Evolutionary conservation across 371 early-diverging fungal genomes (phyloP), one percentile per base, ranked within the genome.

Genomic region (Massospora cicadina): DNA sequence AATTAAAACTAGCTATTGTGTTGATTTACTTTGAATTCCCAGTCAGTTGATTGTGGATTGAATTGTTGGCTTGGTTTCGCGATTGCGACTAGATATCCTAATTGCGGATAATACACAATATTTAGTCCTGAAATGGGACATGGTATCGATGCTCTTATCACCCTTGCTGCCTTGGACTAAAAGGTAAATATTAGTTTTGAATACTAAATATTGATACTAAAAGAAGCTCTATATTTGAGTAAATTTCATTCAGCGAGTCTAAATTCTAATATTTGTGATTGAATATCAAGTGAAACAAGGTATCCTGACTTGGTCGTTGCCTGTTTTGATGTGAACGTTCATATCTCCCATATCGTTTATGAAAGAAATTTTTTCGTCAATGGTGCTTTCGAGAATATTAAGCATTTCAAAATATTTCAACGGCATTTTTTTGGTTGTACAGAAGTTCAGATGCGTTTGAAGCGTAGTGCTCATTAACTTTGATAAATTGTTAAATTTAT

Each of bases 41-140:
- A 62, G 53, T 33, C 62, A 13, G 24, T 31, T 7, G 3, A 12
- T 21, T 43, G 10, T 2, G 27, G 27, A 25, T 62, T 54, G 7
- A 33, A 33, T 17, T 24, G 21, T 1, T 31, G 13, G 26, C n/a
- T 54, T 54, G 32, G 63, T 17, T 26, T 63, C 13, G 54, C 53
- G 5, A 43, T 10, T 43, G 43, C 43, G 23, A 63, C 55, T 2
- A 63, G 26, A 54, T 54, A 54, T 17, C 63, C 63, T 2, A 63
- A 55, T 26, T 63, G 63, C 26, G 63, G 63, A 33, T 63, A 63
- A 30, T 63, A 63, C 1, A 63, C 63, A 12, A 63, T 63, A n/a
- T 33, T 43, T 55, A 63, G 55, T 10, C 55, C 27, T 2, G 32
- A 54, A 21, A 63, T 63, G 29, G 23, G 54, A 25, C 17, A 28